Evolutionary conservation across 192 early-diverging fungal genomes (phyloP), one percentile per base, ranked within the genome.

Genomic region (Entophlyctis luteolus): DNA sequence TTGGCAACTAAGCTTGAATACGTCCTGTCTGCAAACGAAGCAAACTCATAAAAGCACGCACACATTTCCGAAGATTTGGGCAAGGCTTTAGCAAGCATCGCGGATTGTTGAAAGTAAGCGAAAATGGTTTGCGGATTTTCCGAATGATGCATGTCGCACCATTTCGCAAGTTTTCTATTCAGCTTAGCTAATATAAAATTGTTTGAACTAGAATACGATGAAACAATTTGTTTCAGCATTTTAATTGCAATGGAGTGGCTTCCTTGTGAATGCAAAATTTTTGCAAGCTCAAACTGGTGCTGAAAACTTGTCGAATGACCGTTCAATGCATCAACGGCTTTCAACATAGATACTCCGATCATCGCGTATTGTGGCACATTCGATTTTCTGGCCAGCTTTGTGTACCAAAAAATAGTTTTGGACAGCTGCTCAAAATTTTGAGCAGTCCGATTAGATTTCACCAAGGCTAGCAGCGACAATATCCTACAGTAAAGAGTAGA

Each of bases 1-100:
- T 79, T 70, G 10, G 25, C 35, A 6, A 49, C 20, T 48, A 77
- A 49, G 25, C 67, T 50, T 25, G 63, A 63, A 32, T 78, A 83
- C 45, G 73, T 65, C 5, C 46, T 71, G 59, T 83, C 81, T 16
- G 76, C 75, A 55, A 72, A 83, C 23, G 67, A 54, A 14, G 81
- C 81, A 29, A 83, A 67, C 39, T 78, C 69, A 34, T 79, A 75
- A 54, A 66, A 66, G 20, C n/a, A 66, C 4, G 63, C 52, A 27
- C 49, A 49, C 23, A 63, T 20, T 6, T 63, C 50, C 5, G 32
- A 29, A 25, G 16, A 18, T 18, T 29, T 1, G 23, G 10, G 65
- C 45, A 8, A 52, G 45, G 28, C 2, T 32, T 16, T 16, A 23
- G 29, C 56, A 53, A 42, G n/a, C 39, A 42, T 42, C 3, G 65